These are phyloP conservation scores for Penicillium sp. DNA, from an alignment of 2,329 filamentous ascomycete genomes.

Conservation along the genomic window DNA sequence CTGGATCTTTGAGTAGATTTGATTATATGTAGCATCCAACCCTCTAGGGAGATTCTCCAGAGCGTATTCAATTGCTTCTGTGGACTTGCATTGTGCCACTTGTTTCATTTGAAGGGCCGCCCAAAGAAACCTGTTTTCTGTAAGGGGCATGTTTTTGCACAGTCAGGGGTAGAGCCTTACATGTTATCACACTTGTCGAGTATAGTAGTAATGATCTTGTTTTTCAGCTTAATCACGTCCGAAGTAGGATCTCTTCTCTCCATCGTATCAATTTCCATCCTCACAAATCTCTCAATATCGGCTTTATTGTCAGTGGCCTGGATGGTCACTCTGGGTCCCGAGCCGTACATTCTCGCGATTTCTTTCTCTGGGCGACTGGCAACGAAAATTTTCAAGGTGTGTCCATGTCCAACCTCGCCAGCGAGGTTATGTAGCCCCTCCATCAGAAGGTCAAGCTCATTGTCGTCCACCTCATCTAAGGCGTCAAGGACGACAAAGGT, in stretches of 20 bases:
- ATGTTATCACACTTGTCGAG: background rate
- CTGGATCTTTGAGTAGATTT: conserved; percentile 11
- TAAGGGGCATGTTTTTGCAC: background rate
- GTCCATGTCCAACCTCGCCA: conserved; percentile 19
- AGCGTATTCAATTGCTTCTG: conserved; percentile 4
- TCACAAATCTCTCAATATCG: conserved; percentile 16
- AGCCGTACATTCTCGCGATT: conserved; percentile 34
- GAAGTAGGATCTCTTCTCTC: background rate
- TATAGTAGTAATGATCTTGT: background rate
- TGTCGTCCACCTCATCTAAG: conserved; percentile 30
- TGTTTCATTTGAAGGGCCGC: conserved; percentile 19
- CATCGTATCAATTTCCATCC: background rate
- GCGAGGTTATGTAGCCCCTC: conserved; percentile 21
- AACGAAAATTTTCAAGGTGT: conserved; percentile 37
- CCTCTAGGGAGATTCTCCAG: conserved; percentile 14
- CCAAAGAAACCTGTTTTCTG: conserved; percentile 24
- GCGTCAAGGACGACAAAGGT: background rate
- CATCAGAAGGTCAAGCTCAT: conserved; percentile 13
- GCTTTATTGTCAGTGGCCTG: conserved; percentile 15
- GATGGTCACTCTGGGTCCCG: conserved; percentile 54
- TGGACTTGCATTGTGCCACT: conserved; percentile 7
- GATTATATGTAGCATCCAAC: conserved; percentile 16
- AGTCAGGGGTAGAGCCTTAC: background rate
- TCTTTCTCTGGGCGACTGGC: conserved; percentile 36
- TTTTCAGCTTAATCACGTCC: background rate